A percentile compares a stretch with the other conserved stretches of the same genome.
Evolutionary conservation across 352 stramenopile species (phyloP).

Genomic region (Globisporangium uncinulatum): DNA sequence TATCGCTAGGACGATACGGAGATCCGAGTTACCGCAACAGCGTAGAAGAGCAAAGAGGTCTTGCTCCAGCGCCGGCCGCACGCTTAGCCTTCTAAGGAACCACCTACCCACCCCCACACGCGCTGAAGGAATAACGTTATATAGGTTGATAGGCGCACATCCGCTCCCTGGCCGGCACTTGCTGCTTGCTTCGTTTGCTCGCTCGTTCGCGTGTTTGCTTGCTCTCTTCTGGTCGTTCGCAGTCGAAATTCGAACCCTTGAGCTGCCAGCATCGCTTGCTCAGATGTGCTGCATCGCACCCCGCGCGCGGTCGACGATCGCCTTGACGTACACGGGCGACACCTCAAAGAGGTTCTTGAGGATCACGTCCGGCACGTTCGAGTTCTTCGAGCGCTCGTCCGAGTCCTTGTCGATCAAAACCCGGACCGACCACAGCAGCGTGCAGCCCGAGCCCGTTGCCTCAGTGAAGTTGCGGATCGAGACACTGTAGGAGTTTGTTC

Average conservation of each 20-base stretch:
- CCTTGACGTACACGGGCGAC: slow-evolving; percentile 81
- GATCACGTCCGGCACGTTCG: slow-evolving; percentile 84
- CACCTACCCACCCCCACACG: not conserved
- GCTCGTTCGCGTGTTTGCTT: slow-evolving; percentile 6
- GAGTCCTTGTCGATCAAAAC: slow-evolving; percentile 72
- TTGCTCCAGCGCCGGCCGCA: no score
- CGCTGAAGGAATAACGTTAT: slow-evolving; percentile 33
- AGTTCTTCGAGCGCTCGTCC: slow-evolving; percentile 64
- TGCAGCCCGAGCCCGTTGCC: slow-evolving; percentile 53
- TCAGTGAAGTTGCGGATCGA: slow-evolving; percentile 80
- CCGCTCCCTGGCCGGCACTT: slow-evolving; percentile 10
- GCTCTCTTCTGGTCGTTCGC: no score
- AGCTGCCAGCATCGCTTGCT: slow-evolving; percentile 4
- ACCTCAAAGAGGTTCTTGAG: slow-evolving; percentile 88
- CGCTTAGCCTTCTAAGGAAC: not conserved
- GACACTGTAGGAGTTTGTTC: slow-evolving; percentile 28
- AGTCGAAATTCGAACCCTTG: not conserved
- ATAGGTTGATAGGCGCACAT: slow-evolving; percentile 16
- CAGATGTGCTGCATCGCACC: slow-evolving; percentile 39
- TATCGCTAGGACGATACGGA: slow-evolving; percentile 2
- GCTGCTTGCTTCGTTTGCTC: slow-evolving; percentile 6
- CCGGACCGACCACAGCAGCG: slow-evolving; percentile 82
- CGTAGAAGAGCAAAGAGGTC: no score
- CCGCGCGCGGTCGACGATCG: slow-evolving; percentile 65
- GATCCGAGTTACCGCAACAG: not conserved